These are phyloP conservation scores for Ustulina deusta DNA, from an alignment of 2,329 filamentous ascomycete species.

Conservation along the genomic window DNA sequence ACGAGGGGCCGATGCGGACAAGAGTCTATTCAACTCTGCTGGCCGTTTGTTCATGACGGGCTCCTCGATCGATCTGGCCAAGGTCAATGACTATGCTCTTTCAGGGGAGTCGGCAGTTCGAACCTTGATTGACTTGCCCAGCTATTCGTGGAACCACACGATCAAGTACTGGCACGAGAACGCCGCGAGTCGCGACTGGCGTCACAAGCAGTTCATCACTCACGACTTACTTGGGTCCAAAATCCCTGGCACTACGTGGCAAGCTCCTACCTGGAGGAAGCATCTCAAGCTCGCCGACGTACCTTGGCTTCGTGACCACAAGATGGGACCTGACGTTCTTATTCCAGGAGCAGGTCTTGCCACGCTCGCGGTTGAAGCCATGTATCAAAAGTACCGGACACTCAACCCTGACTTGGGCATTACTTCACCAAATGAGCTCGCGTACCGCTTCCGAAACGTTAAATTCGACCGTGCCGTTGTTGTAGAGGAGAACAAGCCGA, in stretches of 20 bases:
- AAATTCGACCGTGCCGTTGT: conserved; percentile 17
- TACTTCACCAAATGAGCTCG: conserved; percentile 29
- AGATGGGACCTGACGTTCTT: conserved; percentile 40
- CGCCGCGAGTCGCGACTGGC: conserved; percentile 42
- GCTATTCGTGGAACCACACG: conserved; percentile 45
- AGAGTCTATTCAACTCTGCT: conserved; percentile 40
- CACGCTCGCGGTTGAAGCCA: conserved; percentile 50
- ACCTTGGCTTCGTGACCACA: too few relatives aligned
- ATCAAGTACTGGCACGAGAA: conserved; percentile 44
- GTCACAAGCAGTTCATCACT: conserved; percentile 28
- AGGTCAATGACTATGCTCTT: conserved; percentile 43
- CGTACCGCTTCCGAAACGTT: conserved; percentile 43
- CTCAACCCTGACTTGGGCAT: too few relatives aligned
- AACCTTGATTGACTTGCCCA: too few relatives aligned
- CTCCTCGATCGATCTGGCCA: conserved; percentile 29
- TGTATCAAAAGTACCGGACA: conserved; percentile 43
- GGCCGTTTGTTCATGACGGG: conserved; percentile 43
- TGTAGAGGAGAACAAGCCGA: conserved; percentile 39
- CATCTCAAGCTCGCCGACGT: too few relatives aligned
- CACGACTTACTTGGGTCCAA: conserved; percentile 44
- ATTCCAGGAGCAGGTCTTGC: conserved; percentile 55
- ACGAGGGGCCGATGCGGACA: conserved; percentile 33
- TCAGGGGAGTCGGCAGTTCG: too few relatives aligned
- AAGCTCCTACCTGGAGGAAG: conserved; percentile 23
- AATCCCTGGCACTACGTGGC: conserved; percentile 38